Conservation (phyloP, 345 rosid species). For the Ricinus communis region DNA sequence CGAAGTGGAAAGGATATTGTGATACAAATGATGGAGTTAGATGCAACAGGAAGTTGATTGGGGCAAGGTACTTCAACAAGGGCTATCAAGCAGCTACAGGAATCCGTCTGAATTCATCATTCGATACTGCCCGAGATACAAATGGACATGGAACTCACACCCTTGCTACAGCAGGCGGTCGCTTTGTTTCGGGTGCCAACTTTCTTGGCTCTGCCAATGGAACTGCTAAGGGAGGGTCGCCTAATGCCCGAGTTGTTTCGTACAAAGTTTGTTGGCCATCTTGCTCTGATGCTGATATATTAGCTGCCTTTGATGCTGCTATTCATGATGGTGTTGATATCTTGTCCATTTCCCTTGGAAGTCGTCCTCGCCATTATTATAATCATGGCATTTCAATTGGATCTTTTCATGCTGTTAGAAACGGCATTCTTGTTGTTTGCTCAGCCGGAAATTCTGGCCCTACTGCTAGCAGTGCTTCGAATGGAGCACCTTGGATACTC, state of each 20-base stretch:
- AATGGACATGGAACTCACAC: conserved; percentile 30
- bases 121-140: conserved; percentile 2
- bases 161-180: conserved; percentile 20
- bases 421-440: conserved; percentile 22
- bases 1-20: conserved; percentile 29
- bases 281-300: conserved; percentile 21
- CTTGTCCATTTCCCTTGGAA: conserved; percentile 20
- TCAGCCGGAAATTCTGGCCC: conserved; percentile 22
- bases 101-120: not conserved
- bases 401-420: conserved; percentile 17
- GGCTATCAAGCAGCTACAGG: not conserved
- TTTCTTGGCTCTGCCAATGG: conserved; percentile 19
- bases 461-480: not conserved
- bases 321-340: conserved; percentile 25
- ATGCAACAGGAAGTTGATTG: conserved; percentile 28
- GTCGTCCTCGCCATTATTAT: not conserved
- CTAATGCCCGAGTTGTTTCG: conserved; percentile 15
- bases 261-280: conserved; percentile 17
- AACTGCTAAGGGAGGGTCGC: conserved; percentile 22
- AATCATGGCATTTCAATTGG: conserved; percentile 5
- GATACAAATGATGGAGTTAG: conserved; percentile 10
- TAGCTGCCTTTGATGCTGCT: conserved; percentile 25
- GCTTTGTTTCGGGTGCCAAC: conserved; percentile 18
- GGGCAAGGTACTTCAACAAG: conserved; percentile 30
- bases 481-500: conserved; percentile 23